A percentile compares a stretch with the other conserved stretches of the same genome.
These are phyloP conservation scores for Mangifera indica DNA, from an alignment of 345 rosid species.

Conservation along the genomic window DNA sequence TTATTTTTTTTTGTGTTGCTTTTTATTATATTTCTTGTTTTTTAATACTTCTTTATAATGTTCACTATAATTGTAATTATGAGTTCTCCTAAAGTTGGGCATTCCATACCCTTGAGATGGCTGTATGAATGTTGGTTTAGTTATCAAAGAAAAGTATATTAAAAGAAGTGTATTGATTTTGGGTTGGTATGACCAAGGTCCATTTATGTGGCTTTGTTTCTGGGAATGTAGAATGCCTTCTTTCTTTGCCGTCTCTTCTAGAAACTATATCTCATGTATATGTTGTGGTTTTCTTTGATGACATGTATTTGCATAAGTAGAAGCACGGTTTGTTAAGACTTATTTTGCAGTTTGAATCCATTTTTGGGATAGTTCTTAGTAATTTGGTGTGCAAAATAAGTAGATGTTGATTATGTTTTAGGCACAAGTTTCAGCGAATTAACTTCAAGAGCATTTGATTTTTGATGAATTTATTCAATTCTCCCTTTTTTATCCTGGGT, in stretches of 20 bases:
- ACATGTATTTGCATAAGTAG: neutral
- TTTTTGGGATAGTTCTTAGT: slow-evolving; percentile 2
- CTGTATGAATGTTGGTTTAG: neutral
- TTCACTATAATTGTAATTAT: neutral
- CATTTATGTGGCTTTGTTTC: neutral
- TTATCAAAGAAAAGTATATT: neutral
- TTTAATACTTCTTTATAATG: neutral
- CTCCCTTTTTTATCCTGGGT: neutral
- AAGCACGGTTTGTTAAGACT: too few relatives aligned
- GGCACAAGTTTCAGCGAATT: neutral
- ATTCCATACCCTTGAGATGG: neutral
- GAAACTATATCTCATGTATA: neutral
- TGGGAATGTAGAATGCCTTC: neutral
- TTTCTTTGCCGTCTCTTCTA: neutral
- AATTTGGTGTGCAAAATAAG: neutral
- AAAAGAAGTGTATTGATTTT: neutral
- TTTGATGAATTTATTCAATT: neutral
- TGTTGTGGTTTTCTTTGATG: neutral
- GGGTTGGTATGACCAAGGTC: neutral
- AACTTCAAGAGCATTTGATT: neutral
- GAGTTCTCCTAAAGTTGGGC: neutral
- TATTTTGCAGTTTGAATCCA: too few relatives aligned
- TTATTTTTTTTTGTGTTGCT: neutral
- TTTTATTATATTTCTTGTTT: neutral
- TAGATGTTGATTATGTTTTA: neutral